Evolutionary conservation across 331 rosid genomes (phyloP).

Genomic region (Saraca asoca): DNA sequence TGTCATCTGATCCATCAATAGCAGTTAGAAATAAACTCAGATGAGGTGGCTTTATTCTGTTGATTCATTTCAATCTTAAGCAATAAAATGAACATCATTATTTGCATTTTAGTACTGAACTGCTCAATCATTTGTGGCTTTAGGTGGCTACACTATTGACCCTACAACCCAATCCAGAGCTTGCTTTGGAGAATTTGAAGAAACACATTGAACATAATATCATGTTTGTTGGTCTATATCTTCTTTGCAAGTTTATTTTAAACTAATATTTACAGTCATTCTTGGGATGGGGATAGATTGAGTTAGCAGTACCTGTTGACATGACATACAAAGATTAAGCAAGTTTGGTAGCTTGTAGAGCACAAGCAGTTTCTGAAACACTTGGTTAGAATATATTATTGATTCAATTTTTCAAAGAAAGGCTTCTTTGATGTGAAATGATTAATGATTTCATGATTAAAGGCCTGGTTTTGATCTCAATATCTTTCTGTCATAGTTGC

Average conservation of each 20-base stretch:
- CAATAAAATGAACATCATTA: too few relatives aligned
- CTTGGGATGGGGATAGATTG: constrained; percentile 9
- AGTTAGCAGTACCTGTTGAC: not conserved
- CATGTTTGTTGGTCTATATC: not conserved
- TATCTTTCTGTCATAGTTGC: constrained; percentile 57
- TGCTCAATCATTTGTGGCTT: not conserved
- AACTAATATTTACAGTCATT: not conserved
- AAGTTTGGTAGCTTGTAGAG: constrained; percentile 1
- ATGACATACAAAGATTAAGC: not conserved
- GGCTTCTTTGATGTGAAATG: not conserved
- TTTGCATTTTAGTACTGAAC: not conserved
- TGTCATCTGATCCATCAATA: too few relatives aligned
- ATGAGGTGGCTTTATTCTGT: too few relatives aligned
- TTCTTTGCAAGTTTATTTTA: not conserved
- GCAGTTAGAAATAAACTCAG: too few relatives aligned
- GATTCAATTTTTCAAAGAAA: constrained; percentile 18
- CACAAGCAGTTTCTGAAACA: not conserved
- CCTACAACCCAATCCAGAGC: not conserved
- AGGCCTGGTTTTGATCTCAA: constrained; percentile 28
- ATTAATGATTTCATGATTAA: constrained; percentile 4
- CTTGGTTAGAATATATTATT: too few relatives aligned
- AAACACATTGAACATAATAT: not conserved
- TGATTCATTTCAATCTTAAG: too few relatives aligned
- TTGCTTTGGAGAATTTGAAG: not conserved
- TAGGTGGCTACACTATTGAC: not conserved